Evolutionary conservation across 2,329 filamentous ascomycete species (phyloP).

Genomic region (Chalaropsis ovoidea): DNA sequence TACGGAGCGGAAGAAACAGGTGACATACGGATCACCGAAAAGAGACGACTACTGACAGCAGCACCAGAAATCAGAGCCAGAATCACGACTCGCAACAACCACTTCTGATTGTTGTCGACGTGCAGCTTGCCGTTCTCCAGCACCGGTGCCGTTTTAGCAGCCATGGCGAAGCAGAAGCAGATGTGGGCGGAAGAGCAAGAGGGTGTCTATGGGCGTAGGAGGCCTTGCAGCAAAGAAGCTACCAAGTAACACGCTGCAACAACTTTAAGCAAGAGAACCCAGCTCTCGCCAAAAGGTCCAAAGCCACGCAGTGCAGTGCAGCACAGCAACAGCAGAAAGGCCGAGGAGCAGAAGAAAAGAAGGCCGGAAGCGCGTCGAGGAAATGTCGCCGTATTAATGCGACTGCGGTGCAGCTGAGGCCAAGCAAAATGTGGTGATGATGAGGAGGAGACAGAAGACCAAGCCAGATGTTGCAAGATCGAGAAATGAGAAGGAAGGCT

Average conservation of each 20-base stretch:
- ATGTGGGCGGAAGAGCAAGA: no score
- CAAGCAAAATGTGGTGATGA: not conserved
- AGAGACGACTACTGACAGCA: constrained; percentile 84
- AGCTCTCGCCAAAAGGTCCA: constrained; percentile 18
- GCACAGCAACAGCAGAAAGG: not conserved
- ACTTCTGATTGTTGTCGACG: constrained; percentile 28
- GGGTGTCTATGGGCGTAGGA: not conserved
- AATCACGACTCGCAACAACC: constrained; percentile 76
- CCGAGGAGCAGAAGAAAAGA: not conserved
- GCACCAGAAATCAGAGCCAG: constrained; percentile 83
- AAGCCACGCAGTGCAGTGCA: not conserved
- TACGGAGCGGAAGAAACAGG: constrained; percentile 20
- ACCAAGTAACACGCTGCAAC: constrained; percentile 1
- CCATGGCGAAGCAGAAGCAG: constrained; percentile 16
- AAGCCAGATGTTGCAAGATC: not conserved
- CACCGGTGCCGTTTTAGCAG: constrained; percentile 23
- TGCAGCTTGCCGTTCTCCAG: constrained; percentile 30
- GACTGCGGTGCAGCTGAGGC: not conserved
- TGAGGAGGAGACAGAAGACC: constrained; percentile 7
- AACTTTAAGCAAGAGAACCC: constrained; percentile 19
- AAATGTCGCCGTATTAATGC: constrained; percentile 8
- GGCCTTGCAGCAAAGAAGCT: not conserved
- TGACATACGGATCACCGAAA: constrained; percentile 89
- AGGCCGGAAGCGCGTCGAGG: not conserved
- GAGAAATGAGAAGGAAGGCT: constrained; percentile 6